These are phyloP conservation scores for Dictyostelium brefeldianum DNA, from an alignment of 78 protist species.

Conservation along the genomic window DNA sequence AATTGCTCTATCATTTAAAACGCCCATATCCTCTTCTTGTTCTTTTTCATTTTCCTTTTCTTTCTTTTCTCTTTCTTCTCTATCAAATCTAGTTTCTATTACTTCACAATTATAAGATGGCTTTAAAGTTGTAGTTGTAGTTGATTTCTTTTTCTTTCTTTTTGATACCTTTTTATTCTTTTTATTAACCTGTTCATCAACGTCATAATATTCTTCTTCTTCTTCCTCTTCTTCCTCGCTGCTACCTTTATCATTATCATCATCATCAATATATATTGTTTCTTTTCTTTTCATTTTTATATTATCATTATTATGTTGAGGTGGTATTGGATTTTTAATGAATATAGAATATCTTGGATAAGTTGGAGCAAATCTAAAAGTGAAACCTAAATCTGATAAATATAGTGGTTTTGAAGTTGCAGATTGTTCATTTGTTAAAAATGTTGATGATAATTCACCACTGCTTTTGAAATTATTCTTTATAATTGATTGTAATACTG, in stretches of 20 bases:
- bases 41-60: slow-evolving; percentile 27
- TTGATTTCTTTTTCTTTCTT: background rate
- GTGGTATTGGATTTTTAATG: background rate
- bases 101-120: background rate
- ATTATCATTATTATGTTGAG: background rate
- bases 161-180: background rate
- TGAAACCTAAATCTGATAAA: slow-evolving; percentile 9
- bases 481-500: slow-evolving; percentile 13
- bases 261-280: background rate
- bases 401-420: slow-evolving; percentile 14
- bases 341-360: slow-evolving; percentile 40
- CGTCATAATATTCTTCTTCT: background rate
- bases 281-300: slow-evolving; percentile 2
- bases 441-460: background rate
- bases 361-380: slow-evolving; percentile 47
- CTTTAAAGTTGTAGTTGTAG: background rate
- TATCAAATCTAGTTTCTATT: slow-evolving; percentile 16
- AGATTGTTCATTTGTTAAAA: slow-evolving; percentile 17
- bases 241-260: background rate
- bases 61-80: background rate
- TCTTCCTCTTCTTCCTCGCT: background rate
- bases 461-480: background rate
- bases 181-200: background rate
- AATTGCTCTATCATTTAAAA: slow-evolving; percentile 4
- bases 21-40: background rate